A percentile compares a stretch with the other conserved stretches of the same genome.
These are phyloP conservation scores for Perkinsus olseni DNA, from an alignment of 169 alveolate species.

Conservation along the genomic window DNA sequence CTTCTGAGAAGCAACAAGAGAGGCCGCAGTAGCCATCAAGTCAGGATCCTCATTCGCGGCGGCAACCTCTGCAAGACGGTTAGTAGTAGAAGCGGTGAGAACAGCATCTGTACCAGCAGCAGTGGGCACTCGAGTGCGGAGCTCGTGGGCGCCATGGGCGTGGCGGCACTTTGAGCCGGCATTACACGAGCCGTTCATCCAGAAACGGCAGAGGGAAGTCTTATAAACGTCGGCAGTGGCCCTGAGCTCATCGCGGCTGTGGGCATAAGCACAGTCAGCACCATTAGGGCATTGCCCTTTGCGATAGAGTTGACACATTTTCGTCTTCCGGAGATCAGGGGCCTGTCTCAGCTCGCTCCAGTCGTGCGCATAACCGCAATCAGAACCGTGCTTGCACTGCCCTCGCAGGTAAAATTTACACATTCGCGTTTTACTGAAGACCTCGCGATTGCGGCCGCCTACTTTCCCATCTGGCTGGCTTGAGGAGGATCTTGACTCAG, in stretches of 20 bases:
- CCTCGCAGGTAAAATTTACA: conserved; percentile 28
- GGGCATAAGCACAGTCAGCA: conserved; percentile 49
- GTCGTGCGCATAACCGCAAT: conserved; percentile 35
- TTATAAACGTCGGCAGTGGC: conserved; percentile 48
- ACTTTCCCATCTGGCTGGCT: background rate
- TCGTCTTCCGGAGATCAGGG: conserved; percentile 30
- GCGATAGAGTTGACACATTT: conserved; percentile 30
- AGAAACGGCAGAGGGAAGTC: conserved; percentile 50
- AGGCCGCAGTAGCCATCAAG: background rate
- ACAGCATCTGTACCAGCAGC: background rate
- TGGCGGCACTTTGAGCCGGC: conserved; percentile 49
- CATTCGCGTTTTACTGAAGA: conserved; percentile 25
- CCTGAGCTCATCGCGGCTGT: conserved; percentile 48
- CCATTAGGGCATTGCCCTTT: conserved; percentile 27
- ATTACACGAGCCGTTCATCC: conserved; percentile 49
- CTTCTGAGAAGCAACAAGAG: background rate
- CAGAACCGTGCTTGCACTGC: conserved; percentile 21
- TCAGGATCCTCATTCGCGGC: background rate
- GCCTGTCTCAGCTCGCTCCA: conserved; percentile 29
- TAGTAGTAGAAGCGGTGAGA: background rate
- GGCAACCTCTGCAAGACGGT: background rate
- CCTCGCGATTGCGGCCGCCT: background rate
- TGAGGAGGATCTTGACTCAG: background rate
- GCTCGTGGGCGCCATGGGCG: conserved; percentile 48
- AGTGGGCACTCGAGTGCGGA: conserved; percentile 3